Base-by-base conservation (phyloP, 345 rosid species). In the Euphorbia peplus region DNA sequence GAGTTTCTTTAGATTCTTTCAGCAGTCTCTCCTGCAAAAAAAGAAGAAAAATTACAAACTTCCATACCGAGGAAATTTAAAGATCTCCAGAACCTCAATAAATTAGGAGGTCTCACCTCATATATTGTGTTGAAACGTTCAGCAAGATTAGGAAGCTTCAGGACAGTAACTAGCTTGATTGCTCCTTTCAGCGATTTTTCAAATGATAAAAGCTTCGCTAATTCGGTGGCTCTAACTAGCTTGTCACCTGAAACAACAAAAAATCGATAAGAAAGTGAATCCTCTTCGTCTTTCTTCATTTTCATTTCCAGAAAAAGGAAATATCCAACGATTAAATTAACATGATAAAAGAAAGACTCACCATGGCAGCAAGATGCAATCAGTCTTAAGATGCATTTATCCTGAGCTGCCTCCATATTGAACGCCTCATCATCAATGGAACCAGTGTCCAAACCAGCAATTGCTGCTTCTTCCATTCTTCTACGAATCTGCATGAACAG, bases 151-250 rank as follows among this genome's bases (percentile, higher is more conserved):
- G 97, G 99, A 72, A 91, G 95, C 86, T 91, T 91, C 77, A 95
- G 81, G 68, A 88, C 85, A 44, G 96, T 90, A 19, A 86, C 97
- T 32, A 95, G 88, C 82, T 88, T 89, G 75, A 91, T 88, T 26
- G 99, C 96, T 55, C 92, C 99, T 81, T 79, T 87, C 76, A 95
- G 82, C 28, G 93, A 90, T 80, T 91, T 91, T 56, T 90, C 96
- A 21, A 86, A 69, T 22, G 90, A 72, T 76, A 91, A 70, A 68
- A 91, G 91, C 79, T 70, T 87, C 79, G 86, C 88, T 15, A 95
- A 86, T 82, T 91, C 97, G 1, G 86, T 77, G 47, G 97, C 99
- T 79, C 90, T 83, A 35, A 75, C 83, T 53, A 95, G 89, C 77
- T 86, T 95, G 72, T 91, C 99, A 66, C 95, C 98, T 91, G 81